These are phyloP conservation scores for Podosphaera fusca DNA, from an alignment of 2,329 filamentous ascomycete genomes.

Conservation along the genomic window DNA sequence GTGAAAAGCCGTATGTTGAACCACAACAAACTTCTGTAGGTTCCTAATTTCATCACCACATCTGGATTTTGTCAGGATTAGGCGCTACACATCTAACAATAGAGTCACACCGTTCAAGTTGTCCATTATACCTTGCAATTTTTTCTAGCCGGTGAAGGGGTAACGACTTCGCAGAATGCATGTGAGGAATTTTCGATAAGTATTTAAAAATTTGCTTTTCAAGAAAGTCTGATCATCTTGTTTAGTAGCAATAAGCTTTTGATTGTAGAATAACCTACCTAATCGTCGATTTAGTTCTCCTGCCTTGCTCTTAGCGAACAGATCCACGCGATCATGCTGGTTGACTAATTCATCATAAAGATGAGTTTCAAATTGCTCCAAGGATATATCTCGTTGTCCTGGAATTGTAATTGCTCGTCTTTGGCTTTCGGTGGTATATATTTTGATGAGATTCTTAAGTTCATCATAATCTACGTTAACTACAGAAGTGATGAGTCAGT, in stretches of 20 bases:
- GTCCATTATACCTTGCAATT: conserved; percentile 13
- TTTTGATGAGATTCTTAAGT: conserved; percentile 65
- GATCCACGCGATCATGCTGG: conserved; percentile 54
- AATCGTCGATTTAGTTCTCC: conserved; percentile 53
- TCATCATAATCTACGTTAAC: conserved; percentile 81
- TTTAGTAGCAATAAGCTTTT: conserved; percentile 3
- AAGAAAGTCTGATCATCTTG: conserved; percentile 6
- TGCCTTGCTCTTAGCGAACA: conserved; percentile 61
- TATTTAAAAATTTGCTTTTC: conserved; percentile 9
- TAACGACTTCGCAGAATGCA: conserved; percentile 2
- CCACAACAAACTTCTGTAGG: conserved; percentile 47
- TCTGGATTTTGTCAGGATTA: conserved; percentile 14
- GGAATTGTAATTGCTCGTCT: conserved; percentile 44
- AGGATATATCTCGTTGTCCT: conserved; percentile 35
- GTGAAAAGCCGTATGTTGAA: conserved; percentile 53
- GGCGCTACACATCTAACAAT: not conserved
- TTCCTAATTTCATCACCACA: conserved; percentile 50
- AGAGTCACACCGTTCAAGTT: conserved; percentile 11
- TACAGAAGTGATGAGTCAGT: conserved; percentile 16
- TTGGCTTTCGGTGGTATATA: conserved; percentile 45
- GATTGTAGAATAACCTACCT: conserved; percentile 22
- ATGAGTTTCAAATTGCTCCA: conserved; percentile 43
- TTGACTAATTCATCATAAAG: conserved; percentile 47
- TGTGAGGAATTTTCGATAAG: conserved; percentile 9
- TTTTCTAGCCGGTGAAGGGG: conserved; percentile 12